Base-by-base conservation (phyloP, 768 basidiomycete species). In the Tylopilus sp. region DNA sequence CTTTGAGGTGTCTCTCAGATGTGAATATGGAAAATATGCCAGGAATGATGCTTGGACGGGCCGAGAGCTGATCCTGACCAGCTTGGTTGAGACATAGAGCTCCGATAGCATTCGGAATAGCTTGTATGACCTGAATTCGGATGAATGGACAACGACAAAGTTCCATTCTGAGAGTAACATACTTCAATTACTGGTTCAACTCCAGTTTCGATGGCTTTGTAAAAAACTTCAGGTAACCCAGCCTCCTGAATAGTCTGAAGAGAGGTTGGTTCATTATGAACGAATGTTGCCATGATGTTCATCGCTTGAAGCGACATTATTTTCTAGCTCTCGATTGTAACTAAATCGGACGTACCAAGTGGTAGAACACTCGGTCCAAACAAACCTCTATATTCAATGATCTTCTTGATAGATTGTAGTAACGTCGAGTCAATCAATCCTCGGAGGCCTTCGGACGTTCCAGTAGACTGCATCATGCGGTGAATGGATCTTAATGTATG, bases 261-360 rank as follows among this genome's bases (percentile, higher is more conserved):
- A 16, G 92, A 97, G 0, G 95, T 98, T 8, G 97, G 97, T 69
- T 99, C 97, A 59, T 98, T 99, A 76, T 99, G 96, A 10, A 98
- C 86, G 71, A 98, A 98, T 0, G 93, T 93, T 14, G 93, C 85
- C 86, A 97, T 92, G 64, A 94, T 87, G 67, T 95, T 93, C 75
- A 95, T 91, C 6, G 91, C 93, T 61, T 49, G 29, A 10, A 49
- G 21, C 7, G 31, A 30, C 17, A 59, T 65, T 48, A 64, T 29
- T 53, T 34, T 31, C 28, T 28, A 43, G n/a, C 17, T 45, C 4
- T 46, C 13, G 2, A 44, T 19, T 4, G 26, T 19, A 36, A 55
- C 43, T 16, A 26, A 25, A 41, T 29, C 30, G 19, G 40, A 74
- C 83, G 31, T 69, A 93, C 93, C 89, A 40, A 94, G 76, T 2